Evolutionary conservation across 495 filamentous ascomycete species (phyloP).

Genomic region (Penicillium steckii): DNA sequence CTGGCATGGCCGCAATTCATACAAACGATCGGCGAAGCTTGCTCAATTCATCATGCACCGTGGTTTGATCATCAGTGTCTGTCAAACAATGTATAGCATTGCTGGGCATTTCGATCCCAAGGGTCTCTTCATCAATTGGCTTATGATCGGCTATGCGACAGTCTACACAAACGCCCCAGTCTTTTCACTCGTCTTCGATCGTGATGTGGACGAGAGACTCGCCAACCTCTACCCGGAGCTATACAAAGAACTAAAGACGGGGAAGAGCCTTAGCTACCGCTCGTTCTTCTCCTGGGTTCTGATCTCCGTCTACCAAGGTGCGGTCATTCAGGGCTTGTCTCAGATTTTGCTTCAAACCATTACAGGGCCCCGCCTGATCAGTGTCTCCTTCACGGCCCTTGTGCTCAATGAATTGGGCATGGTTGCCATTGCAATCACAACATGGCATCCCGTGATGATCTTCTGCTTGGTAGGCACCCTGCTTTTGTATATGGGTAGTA

Average conservation of each 20-base stretch:
- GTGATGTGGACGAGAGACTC: constrained; percentile 88
- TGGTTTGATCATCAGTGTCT: constrained; percentile 89
- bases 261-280: constrained; percentile 79
- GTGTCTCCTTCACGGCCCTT: constrained; percentile 87
- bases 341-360: constrained; percentile 80
- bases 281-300: constrained; percentile 98
- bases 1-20: constrained; percentile 96
- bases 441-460: constrained; percentile 96
- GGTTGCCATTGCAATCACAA: constrained; percentile 94
- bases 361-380: constrained; percentile 70
- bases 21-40: constrained; percentile 93
- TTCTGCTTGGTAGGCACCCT: constrained; percentile 78
- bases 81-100: constrained; percentile 96
- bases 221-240: constrained; percentile 96
- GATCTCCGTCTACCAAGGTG: constrained; percentile 91
- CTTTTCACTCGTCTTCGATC: constrained; percentile 93
- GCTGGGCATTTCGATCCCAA: constrained; percentile 88
- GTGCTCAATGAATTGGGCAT: constrained; percentile 95
- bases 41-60: constrained; percentile 98
- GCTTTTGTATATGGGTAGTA: constrained; percentile 70
- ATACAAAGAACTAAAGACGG: constrained; percentile 90
- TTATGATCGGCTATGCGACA: constrained; percentile 95
- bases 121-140: constrained; percentile 94
- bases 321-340: constrained; percentile 87
- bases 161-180: constrained; percentile 95